Evolutionary conservation across 2,329 filamentous ascomycete genomes (phyloP), one percentile per base, ranked within the genome.

Genomic region (Akanthomyces dipterigenus): DNA sequence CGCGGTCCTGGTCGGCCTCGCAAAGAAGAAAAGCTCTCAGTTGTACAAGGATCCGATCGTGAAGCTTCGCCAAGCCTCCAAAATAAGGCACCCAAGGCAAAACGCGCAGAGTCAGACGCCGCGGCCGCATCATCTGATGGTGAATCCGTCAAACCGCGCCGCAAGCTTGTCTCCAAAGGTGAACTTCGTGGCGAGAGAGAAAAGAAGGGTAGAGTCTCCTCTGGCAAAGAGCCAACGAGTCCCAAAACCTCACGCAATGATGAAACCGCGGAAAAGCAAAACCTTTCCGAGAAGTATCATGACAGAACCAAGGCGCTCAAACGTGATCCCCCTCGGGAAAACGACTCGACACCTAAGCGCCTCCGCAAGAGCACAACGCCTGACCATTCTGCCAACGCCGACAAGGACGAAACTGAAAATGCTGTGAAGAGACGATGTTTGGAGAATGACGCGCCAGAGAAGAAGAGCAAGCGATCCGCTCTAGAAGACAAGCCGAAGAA

Each of bases 121-220:
- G 76, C 79, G 16, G 77, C 74, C 2, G 73, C 77, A 7, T 84
- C 82, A 0, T 86, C 83, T 38, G 82, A 82, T 67, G 84, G 79
- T 2, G 84, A 86, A 68, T 71, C 80, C 9, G 70, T 77, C 24
- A 88, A 87, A 68, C 84, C 85, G 2, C 76, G 85, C 26, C 78
- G 84, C 43, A 88, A 87, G 68, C 77, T 88, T 12, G 78, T 88
- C 22, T 88, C 85, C 1, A 85, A 85, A 40, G 82, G 80, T 56
- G 85, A 88, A 61, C 71, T 87, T 43, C 83, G 84, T 63, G 82
- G 82, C 11, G 82, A 85, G 67, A 77, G 82, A 20, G 81, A 84
- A 59, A 82, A 81, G 69, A 82, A 85, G 65, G 77, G 84, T 20
- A 82, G 85, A 7, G 76, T 81, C 68, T 40, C 49, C 20, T n/a